phyloP scores from a whole-genome alignment of 768 basidiomycete genomes.

The Boletus vermiculosoides region DNA sequence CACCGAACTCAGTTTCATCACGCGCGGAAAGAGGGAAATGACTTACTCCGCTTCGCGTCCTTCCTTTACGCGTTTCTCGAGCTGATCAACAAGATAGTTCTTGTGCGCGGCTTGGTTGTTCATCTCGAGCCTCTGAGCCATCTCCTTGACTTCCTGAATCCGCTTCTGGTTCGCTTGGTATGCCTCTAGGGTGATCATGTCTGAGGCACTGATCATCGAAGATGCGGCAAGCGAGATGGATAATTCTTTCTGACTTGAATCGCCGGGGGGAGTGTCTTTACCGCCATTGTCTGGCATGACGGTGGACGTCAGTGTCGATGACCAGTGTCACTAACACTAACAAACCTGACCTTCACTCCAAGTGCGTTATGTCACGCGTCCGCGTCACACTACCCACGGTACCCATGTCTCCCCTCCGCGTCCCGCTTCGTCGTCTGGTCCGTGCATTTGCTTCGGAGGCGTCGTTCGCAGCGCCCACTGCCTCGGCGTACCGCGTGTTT shows the following conservation, averaged over 20 bases:
- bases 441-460: slow-evolving; percentile 53
- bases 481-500: slow-evolving; percentile 73
- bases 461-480: slow-evolving; percentile 37
- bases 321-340: background rate
- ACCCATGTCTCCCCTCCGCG: slow-evolving; percentile 12
- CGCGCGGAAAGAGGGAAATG: background rate
- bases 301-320: background rate
- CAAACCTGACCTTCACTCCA: background rate
- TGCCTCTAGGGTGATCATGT: slow-evolving; percentile 17
- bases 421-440: slow-evolving; percentile 11
- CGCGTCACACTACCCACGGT: slow-evolving; percentile 20
- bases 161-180: slow-evolving; percentile 27
- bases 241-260: slow-evolving; percentile 9
- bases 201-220: slow-evolving; percentile 26
- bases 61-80: slow-evolving; percentile 38
- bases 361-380: slow-evolving; percentile 14
- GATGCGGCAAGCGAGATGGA: slow-evolving; percentile 22
- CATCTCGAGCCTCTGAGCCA: slow-evolving; percentile 29
- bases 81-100: slow-evolving; percentile 34
- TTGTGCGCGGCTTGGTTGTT: slow-evolving; percentile 43
- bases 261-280: background rate
- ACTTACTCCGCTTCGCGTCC: slow-evolving; percentile 49
- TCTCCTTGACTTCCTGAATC: slow-evolving; percentile 32
- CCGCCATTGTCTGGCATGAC: slow-evolving; percentile 21
- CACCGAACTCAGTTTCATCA: slow-evolving; percentile 1